Evolutionary conservation across 2,329 filamentous ascomycete species (phyloP).

Genomic region (Aureobasidium namibiae): DNA sequence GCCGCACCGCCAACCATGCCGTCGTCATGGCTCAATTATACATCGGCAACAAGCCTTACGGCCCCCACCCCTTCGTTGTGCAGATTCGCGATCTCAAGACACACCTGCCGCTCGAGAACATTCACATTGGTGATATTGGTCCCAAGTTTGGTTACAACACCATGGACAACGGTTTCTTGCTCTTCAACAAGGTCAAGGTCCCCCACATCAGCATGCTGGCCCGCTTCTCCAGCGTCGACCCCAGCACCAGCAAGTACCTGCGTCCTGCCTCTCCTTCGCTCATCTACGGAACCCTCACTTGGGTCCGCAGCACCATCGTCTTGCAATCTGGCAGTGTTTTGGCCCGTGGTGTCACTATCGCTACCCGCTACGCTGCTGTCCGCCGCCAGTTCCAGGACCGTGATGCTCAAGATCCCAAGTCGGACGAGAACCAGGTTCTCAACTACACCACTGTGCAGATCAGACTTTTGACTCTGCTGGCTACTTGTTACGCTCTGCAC

Average conservation of each 20-base stretch:
- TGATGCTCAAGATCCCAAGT: constrained; percentile 52
- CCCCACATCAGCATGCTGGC: constrained; percentile 68
- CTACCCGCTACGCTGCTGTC: constrained; percentile 64
- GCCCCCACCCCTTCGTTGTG: constrained; percentile 71
- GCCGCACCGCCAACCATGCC: constrained; percentile 66
- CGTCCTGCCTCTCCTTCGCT: constrained; percentile 58
- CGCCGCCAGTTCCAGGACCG: constrained; percentile 71
- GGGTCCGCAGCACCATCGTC: constrained; percentile 65
- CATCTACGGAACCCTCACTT: constrained; percentile 69
- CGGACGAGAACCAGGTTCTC: constrained; percentile 64
- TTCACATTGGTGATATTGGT: constrained; percentile 72
- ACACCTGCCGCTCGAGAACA: constrained; percentile 58
- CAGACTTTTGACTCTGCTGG: constrained; percentile 62
- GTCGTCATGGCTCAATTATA: constrained; percentile 72
- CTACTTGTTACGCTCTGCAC: constrained; percentile 68
- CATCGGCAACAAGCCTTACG: constrained; percentile 58
- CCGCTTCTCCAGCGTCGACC: constrained; percentile 61
- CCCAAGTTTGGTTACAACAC: constrained; percentile 74
- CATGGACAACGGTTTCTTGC: constrained; percentile 74
- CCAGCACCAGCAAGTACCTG: constrained; percentile 58
- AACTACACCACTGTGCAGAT: constrained; percentile 78
- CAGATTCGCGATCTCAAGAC: constrained; percentile 64
- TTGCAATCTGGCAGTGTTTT: constrained; percentile 63
- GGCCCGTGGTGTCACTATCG: constrained; percentile 69
- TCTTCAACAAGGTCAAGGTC: constrained; percentile 69